A percentile compares a stretch with the other conserved stretches of the same genome.
Conservation (phyloP, 2,329 filamentous ascomycete genomes). For the Scedosporium apiospermum region DNA sequence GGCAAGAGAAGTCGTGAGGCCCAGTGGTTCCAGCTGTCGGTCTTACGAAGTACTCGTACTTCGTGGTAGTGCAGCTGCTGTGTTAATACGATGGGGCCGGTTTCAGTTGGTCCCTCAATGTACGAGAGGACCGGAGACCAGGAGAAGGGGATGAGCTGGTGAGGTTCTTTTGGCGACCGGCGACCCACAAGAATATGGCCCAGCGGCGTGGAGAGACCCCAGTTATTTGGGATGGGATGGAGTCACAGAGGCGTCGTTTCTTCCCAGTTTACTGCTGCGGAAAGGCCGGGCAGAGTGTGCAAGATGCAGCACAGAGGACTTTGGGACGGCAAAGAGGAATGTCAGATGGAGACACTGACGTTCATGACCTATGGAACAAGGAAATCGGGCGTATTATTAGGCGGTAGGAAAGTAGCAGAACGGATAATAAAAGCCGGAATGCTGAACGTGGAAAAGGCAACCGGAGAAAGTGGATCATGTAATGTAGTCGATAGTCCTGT, state of each 20-base stretch:
- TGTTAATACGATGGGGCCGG: background rate
- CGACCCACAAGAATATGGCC: background rate
- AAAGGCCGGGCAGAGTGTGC: background rate
- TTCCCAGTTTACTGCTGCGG: background rate
- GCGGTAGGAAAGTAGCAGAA: background rate
- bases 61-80: background rate
- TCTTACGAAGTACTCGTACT: too few relatives aligned
- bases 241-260: too few relatives aligned
- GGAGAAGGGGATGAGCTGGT: background rate
- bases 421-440: slow-evolving; percentile 3
- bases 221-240: too few relatives aligned
- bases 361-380: background rate
- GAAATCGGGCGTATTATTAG: background rate
- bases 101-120: background rate
- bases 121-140: background rate
- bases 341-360: background rate
- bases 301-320: background rate
- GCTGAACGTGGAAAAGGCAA: background rate
- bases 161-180: background rate
- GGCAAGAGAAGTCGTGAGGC: background rate
- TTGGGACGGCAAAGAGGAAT: background rate
- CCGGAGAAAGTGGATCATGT: background rate
- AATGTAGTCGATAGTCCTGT: background rate
- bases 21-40: background rate
- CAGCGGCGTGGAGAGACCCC: too few relatives aligned